Percentiles rank a stretch among this genome's conserved stretches.
These are phyloP conservation scores for Dictyostelium firmibasis DNA, from an alignment of 78 protist species.

Conservation along the genomic window DNA sequence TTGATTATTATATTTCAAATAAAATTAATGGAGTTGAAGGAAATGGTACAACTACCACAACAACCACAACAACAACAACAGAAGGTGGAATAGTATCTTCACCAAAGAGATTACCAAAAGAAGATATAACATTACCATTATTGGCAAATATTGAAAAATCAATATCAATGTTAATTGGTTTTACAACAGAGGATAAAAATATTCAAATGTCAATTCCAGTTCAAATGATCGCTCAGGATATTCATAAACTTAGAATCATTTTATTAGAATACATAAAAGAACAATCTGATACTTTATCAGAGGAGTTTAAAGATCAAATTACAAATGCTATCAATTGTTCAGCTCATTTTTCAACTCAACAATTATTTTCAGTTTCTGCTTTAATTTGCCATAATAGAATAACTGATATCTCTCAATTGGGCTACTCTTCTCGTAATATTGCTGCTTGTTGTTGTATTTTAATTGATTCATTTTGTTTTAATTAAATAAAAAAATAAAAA, in stretches of 20 bases:
- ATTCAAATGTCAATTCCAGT: constrained; percentile 59
- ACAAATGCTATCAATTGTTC: constrained; percentile 10
- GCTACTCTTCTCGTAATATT: neutral
- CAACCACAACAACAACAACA: neutral
- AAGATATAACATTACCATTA: constrained; percentile 14
- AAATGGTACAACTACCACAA: neutral
- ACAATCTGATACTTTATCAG: neutral
- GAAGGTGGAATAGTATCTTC: neutral
- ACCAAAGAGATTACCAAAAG: neutral
- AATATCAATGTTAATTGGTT: neutral
- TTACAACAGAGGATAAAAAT: neutral
- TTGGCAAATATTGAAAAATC: constrained; percentile 45
- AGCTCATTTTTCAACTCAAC: constrained; percentile 32
- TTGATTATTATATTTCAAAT: constrained; percentile 21
- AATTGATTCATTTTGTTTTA: constrained; percentile 66
- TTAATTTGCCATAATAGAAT: constrained; percentile 54
- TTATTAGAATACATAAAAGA: neutral
- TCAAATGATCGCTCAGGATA: constrained; percentile 55
- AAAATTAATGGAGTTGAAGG: neutral
- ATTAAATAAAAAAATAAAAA: neutral
- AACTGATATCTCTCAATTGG: constrained; percentile 59
- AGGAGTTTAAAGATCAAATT: constrained; percentile 56
- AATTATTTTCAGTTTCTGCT: constrained; percentile 32
- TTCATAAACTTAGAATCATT: neutral
- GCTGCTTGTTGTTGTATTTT: constrained; percentile 55